Base-by-base conservation (phyloP, 257 asterid genomes). In the Schizonepeta tenuifolia region DNA sequence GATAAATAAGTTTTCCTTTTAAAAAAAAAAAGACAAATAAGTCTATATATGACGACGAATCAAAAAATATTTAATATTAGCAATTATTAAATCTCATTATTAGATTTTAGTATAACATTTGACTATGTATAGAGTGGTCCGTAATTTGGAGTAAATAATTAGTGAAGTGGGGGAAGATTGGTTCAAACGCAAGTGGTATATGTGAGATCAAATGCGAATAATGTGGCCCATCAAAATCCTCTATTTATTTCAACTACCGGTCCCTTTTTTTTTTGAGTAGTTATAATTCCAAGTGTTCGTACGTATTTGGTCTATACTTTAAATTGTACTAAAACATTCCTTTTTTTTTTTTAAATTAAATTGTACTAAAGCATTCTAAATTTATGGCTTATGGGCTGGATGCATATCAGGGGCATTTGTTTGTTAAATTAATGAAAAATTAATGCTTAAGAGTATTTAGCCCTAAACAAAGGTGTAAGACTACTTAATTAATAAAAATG, bases 161-260 rank as follows among this genome's bases (percentile, higher is more conserved):
- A 63, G 31, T 41, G 73, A 3, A 55, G 55, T 14, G 51, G 57
- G 57, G 56, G 0, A 7, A 47, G 7, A 9, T 60, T 73, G 77
- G 79, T 70, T 71, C 74, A 79, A 78, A 38, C 56, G 60, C 81
- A 46, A 61, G 63, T 43, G 28, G 33, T 44, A 20, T 18, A 43
- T 22, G 66, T 80, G 79, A 81, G 76, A 76, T 75, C 65, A 17
- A 70, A 17, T 61, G n/a, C 54, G 51, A 70, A 22, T 74, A 36
- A 64, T 79, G 77, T 46, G 75, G 83, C 77, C 83, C 83, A 69
- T 73, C 51, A 26, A 35, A 55, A 10, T 15, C 36, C 54, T 31
- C 71, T 61, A 60, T 49, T 24, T 58, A 51, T 65, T 18, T 41
- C 72, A 78, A 50, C 78, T 12, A 67, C 78, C 24, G 3, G 2